phyloP scores from a whole-genome alignment of 176 grass and related monocot genomes.

The Saccharum officinarum region DNA sequence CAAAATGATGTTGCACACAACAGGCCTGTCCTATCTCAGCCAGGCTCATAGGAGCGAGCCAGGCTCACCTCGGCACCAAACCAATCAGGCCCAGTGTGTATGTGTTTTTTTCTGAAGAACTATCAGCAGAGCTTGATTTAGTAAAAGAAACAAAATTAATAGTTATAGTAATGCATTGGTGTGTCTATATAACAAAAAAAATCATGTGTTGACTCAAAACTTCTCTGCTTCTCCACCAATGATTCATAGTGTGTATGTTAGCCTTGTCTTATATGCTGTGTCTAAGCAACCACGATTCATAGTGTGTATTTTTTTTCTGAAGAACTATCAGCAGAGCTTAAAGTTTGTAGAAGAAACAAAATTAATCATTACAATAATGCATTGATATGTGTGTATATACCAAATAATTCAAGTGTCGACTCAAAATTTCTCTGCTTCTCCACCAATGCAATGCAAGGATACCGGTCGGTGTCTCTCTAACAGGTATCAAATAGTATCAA shows the following conservation, averaged over 20 bases:
- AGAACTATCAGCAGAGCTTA: slow-evolving; percentile 6
- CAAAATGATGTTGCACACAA: neutral
- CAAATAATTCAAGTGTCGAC: neutral
- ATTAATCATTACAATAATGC: neutral
- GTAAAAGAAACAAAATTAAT: neutral
- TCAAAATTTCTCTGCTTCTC: neutral
- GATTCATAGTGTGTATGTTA: neutral
- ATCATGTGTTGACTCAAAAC: neutral
- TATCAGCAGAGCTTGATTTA: neutral
- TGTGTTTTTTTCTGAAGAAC: neutral
- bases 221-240: neutral
- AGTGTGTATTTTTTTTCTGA: neutral
- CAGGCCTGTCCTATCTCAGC: neutral
- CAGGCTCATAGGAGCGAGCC: neutral
- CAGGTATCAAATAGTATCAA: neutral
- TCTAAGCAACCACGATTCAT: neutral
- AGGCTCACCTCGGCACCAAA: neutral
- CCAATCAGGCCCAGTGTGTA: neutral
- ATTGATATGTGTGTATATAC: neutral
- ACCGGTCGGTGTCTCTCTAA: neutral
- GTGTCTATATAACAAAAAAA: neutral
- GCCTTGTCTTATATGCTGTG: neutral
- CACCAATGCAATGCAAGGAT: slow-evolving; percentile 2
- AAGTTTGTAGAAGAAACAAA: neutral
- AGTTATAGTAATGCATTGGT: neutral